These are phyloP conservation scores for Claviceps maximensis DNA, from an alignment of 2,329 filamentous ascomycete genomes.

Conservation along the genomic window DNA sequence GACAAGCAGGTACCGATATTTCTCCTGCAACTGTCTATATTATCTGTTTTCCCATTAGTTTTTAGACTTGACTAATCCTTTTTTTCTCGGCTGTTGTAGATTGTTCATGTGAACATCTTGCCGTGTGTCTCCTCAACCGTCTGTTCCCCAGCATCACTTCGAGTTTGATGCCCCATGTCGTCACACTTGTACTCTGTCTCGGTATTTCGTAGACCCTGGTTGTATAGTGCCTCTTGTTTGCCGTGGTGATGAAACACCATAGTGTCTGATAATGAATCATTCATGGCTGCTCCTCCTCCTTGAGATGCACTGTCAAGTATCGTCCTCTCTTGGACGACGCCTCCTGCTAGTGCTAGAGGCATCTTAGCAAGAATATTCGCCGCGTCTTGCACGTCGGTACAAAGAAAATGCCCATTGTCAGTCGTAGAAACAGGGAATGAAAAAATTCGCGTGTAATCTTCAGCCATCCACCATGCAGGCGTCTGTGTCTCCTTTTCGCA, in stretches of 20 bases:
- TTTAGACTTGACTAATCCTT: no score
- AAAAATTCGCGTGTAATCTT: neutral
- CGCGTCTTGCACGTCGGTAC: neutral
- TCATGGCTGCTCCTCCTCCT: neutral
- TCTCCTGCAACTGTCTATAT: no score
- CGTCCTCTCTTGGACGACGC: neutral
- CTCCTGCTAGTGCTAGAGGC: neutral
- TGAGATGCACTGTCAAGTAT: neutral
- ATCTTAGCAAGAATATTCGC: neutral
- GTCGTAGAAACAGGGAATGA: neutral
- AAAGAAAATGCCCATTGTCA: neutral
- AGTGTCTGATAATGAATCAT: neutral
- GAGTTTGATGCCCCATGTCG: no score
- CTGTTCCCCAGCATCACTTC: no score
- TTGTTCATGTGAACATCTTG: no score
- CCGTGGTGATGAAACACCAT: neutral
- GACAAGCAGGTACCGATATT: no score
- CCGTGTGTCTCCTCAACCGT: no score
- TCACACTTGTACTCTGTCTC: neutral
- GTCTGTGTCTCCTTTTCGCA: slow-evolving; percentile 4
- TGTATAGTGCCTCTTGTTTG: neutral
- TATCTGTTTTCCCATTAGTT: no score
- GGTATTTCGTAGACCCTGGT: neutral
- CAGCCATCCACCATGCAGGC: neutral
- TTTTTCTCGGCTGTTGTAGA: no score